Evolutionary conservation across 345 rosid species (phyloP), one percentile per base, ranked within the genome.

Genomic region (Gossypium raimondii): DNA sequence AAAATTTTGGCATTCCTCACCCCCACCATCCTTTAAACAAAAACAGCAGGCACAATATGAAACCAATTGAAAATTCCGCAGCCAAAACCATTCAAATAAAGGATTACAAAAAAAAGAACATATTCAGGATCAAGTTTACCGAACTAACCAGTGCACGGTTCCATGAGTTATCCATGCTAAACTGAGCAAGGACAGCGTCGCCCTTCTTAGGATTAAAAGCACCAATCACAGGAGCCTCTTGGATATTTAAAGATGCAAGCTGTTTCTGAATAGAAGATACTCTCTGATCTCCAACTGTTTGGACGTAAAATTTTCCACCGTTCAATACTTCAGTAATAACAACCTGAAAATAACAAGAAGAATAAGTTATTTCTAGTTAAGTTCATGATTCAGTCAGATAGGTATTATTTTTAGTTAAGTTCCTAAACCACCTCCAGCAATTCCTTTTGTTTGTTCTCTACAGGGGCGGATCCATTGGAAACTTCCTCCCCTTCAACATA

Each of bases 401-500:
- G 20, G 29, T 20, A 67, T 27, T 56, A 60, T 58, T 57, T 34
- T 59, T 72, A 27, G 29, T 76, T 14, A 67, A 67, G 18, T 68
- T 58, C 61, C 59, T 27, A 7, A 25, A 72, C 70, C 74, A 95
- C 99, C 93, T 96, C 86, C 44, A 92, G 77, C 67, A 89, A 85
- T 88, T 96, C 99, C 80, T 96, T 96, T 78, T 93, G 92, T 81
- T 85, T 92, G 85, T 82, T 87, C 78, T 92, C 98, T 73, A 76
- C 84, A 20, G 84, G 83, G 51, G 94, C 87, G 51, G 93, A 59
- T 75, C 93, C 92, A 77, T 87, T 88, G 52, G 91, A 76, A 13
- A 83, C 90, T 82, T 88, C 98, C 80, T 92, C 97, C 79, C 99
- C 99, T 88, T 96, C 99, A 60, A 96, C 98, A 84, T 86, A 93